phyloP scores from a whole-genome alignment of 805 yeast genomes.

The Clavispora vitiphila region DNA sequence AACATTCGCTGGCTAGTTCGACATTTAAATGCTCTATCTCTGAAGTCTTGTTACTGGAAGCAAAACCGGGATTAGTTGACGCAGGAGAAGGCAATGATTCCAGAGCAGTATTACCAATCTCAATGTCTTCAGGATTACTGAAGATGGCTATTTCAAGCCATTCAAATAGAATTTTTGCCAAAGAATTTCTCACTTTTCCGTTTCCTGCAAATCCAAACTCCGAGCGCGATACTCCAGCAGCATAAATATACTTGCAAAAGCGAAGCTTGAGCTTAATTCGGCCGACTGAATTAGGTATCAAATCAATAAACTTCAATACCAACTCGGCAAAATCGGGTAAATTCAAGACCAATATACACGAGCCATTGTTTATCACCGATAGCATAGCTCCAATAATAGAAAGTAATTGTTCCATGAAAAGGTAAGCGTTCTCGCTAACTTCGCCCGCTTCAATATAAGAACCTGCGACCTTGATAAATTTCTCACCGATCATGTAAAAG shows the following conservation, averaged over 20 bases:
- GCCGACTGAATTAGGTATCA: conserved; percentile 24
- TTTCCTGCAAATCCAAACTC: conserved; percentile 40
- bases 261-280: conserved; percentile 38
- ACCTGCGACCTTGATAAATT: conserved; percentile 35
- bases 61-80: neutral
- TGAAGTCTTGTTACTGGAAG: conserved; percentile 1
- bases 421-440: conserved; percentile 24
- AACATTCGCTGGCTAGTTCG: conserved; percentile 62
- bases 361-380: conserved; percentile 28
- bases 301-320: conserved; percentile 24
- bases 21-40: conserved; percentile 47
- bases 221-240: conserved; percentile 29
- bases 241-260: conserved; percentile 34
- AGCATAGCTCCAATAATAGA: conserved; percentile 41
- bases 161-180: conserved; percentile 41
- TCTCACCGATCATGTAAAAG: conserved; percentile 43
- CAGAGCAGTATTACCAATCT: neutral
- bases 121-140: conserved; percentile 21
- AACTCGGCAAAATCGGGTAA: conserved; percentile 26
- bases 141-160: conserved; percentile 54
- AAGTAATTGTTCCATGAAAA: conserved; percentile 47
- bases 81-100: conserved; percentile 2
- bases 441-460: conserved; percentile 24
- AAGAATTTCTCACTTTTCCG: conserved; percentile 41
- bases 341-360: conserved; percentile 28